Conservation (phyloP, 768 basidiomycete genomes). For the Leccinum variicolor region DNA sequence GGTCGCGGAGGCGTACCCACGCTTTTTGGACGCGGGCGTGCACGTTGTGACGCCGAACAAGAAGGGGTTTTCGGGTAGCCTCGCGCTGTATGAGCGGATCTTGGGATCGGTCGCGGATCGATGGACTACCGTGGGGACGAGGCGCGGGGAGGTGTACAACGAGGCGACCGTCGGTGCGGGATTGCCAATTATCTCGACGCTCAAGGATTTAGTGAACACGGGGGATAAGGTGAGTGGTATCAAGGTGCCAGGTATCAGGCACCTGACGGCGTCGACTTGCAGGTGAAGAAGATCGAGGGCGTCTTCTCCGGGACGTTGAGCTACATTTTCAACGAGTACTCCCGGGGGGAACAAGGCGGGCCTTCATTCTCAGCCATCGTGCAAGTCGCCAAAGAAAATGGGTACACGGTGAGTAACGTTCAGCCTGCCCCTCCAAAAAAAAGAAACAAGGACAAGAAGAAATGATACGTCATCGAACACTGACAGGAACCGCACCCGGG, state of each 20-base stretch:
- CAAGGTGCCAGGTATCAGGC: neutral
- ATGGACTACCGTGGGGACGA: slow-evolving; percentile 3
- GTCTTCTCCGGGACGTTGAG: slow-evolving; percentile 97
- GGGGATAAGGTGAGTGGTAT: slow-evolving; percentile 73
- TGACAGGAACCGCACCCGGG: slow-evolving; percentile 94
- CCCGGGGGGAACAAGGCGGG: slow-evolving; percentile 63
- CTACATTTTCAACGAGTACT: slow-evolving; percentile 98
- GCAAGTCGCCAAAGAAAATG: slow-evolving; percentile 81
- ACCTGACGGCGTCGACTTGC: neutral
- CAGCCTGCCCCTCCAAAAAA: neutral
- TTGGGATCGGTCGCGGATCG: slow-evolving; percentile 37
- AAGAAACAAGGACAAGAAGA: neutral
- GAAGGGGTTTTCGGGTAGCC: slow-evolving; percentile 83
- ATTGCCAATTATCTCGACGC: slow-evolving; percentile 83
- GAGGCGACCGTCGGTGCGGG: slow-evolving; percentile 97
- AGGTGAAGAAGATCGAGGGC: slow-evolving; percentile 91
- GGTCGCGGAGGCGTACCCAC: slow-evolving; percentile 79
- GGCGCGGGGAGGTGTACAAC: slow-evolving; percentile 63
- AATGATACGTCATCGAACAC: slow-evolving; percentile 24
- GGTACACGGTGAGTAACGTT: slow-evolving; percentile 72
- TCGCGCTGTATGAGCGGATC: slow-evolving; percentile 67
- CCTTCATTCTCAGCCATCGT: slow-evolving; percentile 89
- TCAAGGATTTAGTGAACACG: slow-evolving; percentile 89
- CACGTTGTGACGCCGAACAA: slow-evolving; percentile 96
- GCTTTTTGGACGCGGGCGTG: slow-evolving; percentile 73